These are phyloP conservation scores for Spathaspora sp. DNA, from an alignment of 805 yeast species.

Conservation along the genomic window DNA sequence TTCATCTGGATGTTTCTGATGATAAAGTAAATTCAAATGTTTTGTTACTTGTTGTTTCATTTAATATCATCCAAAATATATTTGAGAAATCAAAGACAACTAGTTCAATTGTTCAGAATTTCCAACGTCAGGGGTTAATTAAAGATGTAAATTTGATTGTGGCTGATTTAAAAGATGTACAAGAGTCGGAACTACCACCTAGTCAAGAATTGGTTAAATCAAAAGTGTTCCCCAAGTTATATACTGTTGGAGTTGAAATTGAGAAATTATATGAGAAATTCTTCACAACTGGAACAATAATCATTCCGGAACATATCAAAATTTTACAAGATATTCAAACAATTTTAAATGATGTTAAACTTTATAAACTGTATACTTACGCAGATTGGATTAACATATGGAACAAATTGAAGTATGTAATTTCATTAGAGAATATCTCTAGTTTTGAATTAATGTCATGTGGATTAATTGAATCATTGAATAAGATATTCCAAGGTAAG, in stretches of 20 bases:
- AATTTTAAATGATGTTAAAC: constrained; percentile 6
- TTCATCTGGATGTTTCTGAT: constrained; percentile 7
- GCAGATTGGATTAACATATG: constrained; percentile 36
- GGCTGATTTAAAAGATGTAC: constrained; percentile 15
- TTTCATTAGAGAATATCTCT: constrained; percentile 39
- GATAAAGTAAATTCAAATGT: constrained; percentile 27
- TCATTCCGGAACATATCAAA: constrained; percentile 14
- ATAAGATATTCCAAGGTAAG: constrained; percentile 26
- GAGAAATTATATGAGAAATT: constrained; percentile 25
- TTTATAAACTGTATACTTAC: constrained; percentile 11
- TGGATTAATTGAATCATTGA: constrained; percentile 51
- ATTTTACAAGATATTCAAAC: constrained; percentile 12
- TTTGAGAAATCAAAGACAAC: constrained; percentile 38
- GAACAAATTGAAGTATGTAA: constrained; percentile 15
- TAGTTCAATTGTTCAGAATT: constrained; percentile 36
- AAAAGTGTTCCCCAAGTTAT: constrained; percentile 12
- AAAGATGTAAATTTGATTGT: constrained; percentile 42
- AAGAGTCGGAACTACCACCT: constrained; percentile 14
- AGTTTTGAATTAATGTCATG: constrained; percentile 74
- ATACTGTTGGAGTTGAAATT: constrained; percentile 18
- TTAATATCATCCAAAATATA: constrained; percentile 45
- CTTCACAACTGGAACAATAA: constrained; percentile 11
- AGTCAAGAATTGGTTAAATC: constrained; percentile 11
- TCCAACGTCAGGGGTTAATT: constrained; percentile 73
- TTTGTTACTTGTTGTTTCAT: constrained; percentile 50